phyloP scores from a whole-genome alignment of 768 basidiomycete genomes.

The Lentinus tigrinus region DNA sequence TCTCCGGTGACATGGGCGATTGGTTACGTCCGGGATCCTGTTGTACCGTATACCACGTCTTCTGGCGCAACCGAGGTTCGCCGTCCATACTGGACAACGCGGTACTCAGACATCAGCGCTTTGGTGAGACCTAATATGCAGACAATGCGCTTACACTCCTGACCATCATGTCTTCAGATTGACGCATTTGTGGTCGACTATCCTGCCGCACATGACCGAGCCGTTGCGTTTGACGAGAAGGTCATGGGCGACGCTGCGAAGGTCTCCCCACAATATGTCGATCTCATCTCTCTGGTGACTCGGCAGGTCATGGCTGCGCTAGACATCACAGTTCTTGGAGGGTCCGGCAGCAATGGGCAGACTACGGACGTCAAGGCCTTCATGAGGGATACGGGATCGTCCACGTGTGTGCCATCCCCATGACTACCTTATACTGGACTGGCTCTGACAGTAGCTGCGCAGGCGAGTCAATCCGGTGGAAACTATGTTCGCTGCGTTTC shows the following conservation, averaged over 20 bases:
- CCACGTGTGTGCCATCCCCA: not conserved
- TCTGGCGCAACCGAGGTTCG: conserved; percentile 11
- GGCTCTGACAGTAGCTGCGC: not conserved
- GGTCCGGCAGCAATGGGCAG: conserved; percentile 17
- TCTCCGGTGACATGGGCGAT: conserved; percentile 27
- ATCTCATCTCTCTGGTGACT: conserved; percentile 26
- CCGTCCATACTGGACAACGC: conserved; percentile 18
- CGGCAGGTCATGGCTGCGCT: conserved; percentile 26
- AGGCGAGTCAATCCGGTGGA: conserved; percentile 34
- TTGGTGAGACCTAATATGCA: not conserved
- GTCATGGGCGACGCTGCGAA: conserved; percentile 21
- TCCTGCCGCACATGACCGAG: conserved; percentile 15
- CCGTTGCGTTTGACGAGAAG: conserved; percentile 23
- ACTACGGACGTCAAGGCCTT: conserved; percentile 25
- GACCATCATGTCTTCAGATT: conserved; percentile 10
- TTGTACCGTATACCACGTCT: conserved; percentile 20
- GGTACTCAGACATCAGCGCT: not conserved
- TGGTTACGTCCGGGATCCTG: conserved; percentile 28
- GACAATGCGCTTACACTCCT: not conserved
- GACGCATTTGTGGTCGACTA: conserved; percentile 21
- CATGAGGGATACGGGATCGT: conserved; percentile 15
- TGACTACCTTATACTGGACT: not conserved
- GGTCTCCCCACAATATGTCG: conserved; percentile 23
- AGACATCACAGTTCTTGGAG: conserved; percentile 27
- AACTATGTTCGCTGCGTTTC: conserved; percentile 29